A percentile compares a stretch with the other conserved stretches of the same genome.
phyloP scores from a whole-genome alignment of 2,329 filamentous ascomycete species.

The Shiraia sp. region DNA sequence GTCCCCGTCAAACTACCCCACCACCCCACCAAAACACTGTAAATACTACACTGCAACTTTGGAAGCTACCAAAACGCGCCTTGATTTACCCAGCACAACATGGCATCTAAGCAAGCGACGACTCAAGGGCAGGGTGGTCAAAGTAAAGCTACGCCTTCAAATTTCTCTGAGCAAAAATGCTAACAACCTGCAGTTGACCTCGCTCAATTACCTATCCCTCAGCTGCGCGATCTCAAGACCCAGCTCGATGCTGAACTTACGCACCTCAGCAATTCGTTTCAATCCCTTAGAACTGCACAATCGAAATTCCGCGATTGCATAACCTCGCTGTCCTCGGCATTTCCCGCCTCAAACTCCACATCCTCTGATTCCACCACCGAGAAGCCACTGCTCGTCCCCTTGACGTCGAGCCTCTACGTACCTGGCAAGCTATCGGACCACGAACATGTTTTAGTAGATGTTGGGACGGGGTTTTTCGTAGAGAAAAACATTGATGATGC shows the following conservation, averaged over 20 bases:
- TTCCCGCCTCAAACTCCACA: conserved; percentile 42
- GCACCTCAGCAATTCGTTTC: conserved; percentile 87
- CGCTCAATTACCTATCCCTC: conserved; percentile 76
- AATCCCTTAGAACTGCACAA: conserved; percentile 87
- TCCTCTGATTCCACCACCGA: conserved; percentile 30
- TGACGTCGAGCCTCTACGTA: conserved; percentile 95
- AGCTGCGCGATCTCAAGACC: conserved; percentile 90
- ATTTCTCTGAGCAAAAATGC: background rate
- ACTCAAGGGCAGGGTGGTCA: conserved; percentile 30
- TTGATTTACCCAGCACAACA: conserved; percentile 9
- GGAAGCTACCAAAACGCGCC: conserved; percentile 1
- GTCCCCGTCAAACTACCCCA: conserved; percentile 2
- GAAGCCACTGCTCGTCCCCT: conserved; percentile 79
- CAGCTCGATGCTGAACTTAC: conserved; percentile 96
- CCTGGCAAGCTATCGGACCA: conserved; percentile 70
- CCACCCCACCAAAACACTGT: conserved; percentile 28
- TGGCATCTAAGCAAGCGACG: conserved; percentile 33
- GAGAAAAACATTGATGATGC: conserved; percentile 76
- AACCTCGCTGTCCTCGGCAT: conserved; percentile 68
- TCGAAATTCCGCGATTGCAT: conserved; percentile 91
- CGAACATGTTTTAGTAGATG: conserved; percentile 69
- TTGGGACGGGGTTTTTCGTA: conserved; percentile 92
- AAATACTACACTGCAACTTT: conserved; percentile 8
- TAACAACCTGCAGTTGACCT: conserved; percentile 60
- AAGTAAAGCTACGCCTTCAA: conserved; percentile 20